A percentile compares a stretch with the other conserved stretches of the same genome.
Conservation (phyloP, 75 land plant genomes). For the Picea sitchensis region DNA sequence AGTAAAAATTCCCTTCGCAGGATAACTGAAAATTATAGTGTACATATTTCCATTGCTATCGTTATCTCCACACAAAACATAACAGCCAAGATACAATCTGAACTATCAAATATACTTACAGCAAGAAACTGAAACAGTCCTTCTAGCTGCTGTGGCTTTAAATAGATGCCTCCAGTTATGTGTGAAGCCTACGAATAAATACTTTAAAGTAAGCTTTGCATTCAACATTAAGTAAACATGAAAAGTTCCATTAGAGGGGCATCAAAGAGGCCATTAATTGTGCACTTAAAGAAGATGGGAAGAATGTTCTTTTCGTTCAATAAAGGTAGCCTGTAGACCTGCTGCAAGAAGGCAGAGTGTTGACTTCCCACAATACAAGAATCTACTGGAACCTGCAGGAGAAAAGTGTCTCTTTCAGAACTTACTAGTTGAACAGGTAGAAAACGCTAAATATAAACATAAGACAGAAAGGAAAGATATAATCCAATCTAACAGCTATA, state of each 20-base stretch:
- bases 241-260: neutral
- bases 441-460: too few species aligned
- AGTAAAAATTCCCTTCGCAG: neutral
- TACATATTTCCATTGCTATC: neutral
- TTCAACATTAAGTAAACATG: slow-evolving; percentile 1
- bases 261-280: neutral
- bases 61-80: neutral
- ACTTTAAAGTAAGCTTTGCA: neutral
- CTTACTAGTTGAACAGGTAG: too few species aligned
- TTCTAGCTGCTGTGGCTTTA: slow-evolving; percentile 80
- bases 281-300: neutral
- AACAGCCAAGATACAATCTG: neutral
- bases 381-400: slow-evolving; percentile 84
- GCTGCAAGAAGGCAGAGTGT: slow-evolving; percentile 91
- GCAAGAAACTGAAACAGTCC: slow-evolving; percentile 85
- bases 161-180: slow-evolving; percentile 93
- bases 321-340: slow-evolving; percentile 37
- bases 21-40: neutral
- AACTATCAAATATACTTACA: slow-evolving; percentile 36
- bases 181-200: slow-evolving; percentile 76
- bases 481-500: too few species aligned
- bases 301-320: neutral
- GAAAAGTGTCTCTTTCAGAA: too few species aligned
- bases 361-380: slow-evolving; percentile 85
- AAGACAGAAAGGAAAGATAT: too few species aligned